Evolutionary conservation across 352 stramenopile species (phyloP), one percentile per base, ranked within the genome.

Genomic region (Phytophthora citrophthora): DNA sequence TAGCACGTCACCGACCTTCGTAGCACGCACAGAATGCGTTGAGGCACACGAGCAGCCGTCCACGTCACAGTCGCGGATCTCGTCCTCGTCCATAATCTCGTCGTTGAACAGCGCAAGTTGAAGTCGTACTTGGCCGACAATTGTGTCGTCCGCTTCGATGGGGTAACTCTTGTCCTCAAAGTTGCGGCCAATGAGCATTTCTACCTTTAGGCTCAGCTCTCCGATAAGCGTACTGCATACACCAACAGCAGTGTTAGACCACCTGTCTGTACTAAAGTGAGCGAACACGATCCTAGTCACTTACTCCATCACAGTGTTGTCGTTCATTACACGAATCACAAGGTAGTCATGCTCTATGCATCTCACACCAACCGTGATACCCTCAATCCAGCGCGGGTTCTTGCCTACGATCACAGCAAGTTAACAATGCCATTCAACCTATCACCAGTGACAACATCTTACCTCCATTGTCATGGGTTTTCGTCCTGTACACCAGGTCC

Each of bases 291-390:
- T 53, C 31, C 4, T 18, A 11, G 8, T 11, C 27, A 80, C 79
- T 54, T 63, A 93, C 84, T 93, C 75, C 58, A 84, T 87, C 23
- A 93, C 48, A 40, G 83, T 81, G 67, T 93, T 93, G 72, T 90
- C 78, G 61, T 93, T 90, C 78, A 91, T 90, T 20, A 93, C 80
- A 11, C 84, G 84, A 63, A 93, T 76, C 51, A 85, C 77, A n/a
- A 93, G 65, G 59, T 82, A 91, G 41, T 91, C 80, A 61, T 93
- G 84, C 58, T 93, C 81, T 56, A 93, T 93, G 71, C 84, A 93
- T 11, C 81, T 77, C n/a, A 91, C 65, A 13, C 64, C 70, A 20
- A 76, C 71, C 0, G 78, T 81, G 16, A 93, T 60, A 15, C 77
- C 81, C 55, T 93, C 84, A 46, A 91, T 88, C 84, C 84, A 93